phyloP scores from a whole-genome alignment of 139 green algal genomes.

The Auxenochlorella protothecoides region DNA sequence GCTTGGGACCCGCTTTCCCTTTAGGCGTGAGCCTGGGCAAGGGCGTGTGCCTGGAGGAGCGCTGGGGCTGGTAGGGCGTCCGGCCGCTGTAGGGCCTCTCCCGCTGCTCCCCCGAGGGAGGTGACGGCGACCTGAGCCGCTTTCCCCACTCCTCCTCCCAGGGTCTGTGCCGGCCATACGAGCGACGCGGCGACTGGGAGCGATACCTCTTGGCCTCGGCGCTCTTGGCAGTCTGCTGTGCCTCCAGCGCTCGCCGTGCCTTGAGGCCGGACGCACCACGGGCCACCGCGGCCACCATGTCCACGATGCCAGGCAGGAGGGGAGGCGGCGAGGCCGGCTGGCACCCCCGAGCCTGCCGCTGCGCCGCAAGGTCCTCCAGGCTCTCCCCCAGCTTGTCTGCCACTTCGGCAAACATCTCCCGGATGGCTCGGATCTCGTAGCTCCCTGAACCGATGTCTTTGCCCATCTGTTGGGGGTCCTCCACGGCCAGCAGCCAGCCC shows the following conservation, averaged over 20 bases:
- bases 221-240: neutral
- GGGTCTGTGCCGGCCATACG: neutral
- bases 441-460: conserved; percentile 40
- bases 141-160: conserved; percentile 1
- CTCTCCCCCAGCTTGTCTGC: conserved; percentile 24
- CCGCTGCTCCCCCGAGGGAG: too few relatives aligned
- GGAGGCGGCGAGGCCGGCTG: too few relatives aligned
- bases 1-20: too few relatives aligned
- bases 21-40: too few relatives aligned
- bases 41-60: too few relatives aligned
- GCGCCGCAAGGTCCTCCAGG: conserved; percentile 18
- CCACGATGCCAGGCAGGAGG: conserved; percentile 4
- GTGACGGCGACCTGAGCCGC: neutral
- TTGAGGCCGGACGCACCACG: neutral
- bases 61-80: too few relatives aligned
- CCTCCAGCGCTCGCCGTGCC: conserved; percentile 2
- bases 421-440: conserved; percentile 26
- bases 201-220: conserved; percentile 2
- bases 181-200: neutral
- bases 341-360: conserved; percentile 2
- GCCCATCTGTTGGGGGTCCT: conserved; percentile 45
- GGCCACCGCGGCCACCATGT: conserved; percentile 19
- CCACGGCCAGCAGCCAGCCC: conserved; percentile 38
- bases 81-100: too few relatives aligned
- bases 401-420: conserved; percentile 9